Conservation (phyloP, 176 grass and related monocot species). For the Oryza punctata region DNA sequence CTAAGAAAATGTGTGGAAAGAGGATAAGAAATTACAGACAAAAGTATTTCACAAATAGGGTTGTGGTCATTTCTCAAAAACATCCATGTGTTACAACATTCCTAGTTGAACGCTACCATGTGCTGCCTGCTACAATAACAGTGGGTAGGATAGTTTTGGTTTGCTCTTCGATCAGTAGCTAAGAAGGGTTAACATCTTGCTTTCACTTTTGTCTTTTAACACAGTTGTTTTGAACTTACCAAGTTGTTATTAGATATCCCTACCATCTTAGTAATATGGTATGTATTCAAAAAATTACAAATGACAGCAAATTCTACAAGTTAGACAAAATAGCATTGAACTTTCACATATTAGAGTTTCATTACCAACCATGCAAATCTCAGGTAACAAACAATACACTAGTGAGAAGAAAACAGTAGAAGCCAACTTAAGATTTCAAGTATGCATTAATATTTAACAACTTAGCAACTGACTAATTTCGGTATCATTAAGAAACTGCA, state of each 20-base stretch:
- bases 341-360: background rate
- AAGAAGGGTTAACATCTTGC: background rate
- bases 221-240: no score
- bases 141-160: background rate
- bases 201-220: background rate
- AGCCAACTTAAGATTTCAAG: background rate
- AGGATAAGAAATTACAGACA: background rate
- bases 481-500: background rate
- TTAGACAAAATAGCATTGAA: no score
- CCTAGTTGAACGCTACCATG: background rate
- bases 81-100: background rate
- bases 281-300: no score
- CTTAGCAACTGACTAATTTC: background rate
- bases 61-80: background rate
- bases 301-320: no score
- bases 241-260: no score
- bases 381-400: background rate
- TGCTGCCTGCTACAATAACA: background rate
- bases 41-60: slow-evolving; percentile 16
- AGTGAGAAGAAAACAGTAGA: background rate
- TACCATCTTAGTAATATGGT: no score
- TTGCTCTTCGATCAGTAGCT: background rate
- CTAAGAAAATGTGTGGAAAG: background rate
- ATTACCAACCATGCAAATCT: slow-evolving; percentile 25
- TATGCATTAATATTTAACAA: background rate